Evolutionary conservation across 2,329 filamentous ascomycete genomes (phyloP), one percentile per base, ranked within the genome.

Genomic region (Exophiala lecanii-corni): DNA sequence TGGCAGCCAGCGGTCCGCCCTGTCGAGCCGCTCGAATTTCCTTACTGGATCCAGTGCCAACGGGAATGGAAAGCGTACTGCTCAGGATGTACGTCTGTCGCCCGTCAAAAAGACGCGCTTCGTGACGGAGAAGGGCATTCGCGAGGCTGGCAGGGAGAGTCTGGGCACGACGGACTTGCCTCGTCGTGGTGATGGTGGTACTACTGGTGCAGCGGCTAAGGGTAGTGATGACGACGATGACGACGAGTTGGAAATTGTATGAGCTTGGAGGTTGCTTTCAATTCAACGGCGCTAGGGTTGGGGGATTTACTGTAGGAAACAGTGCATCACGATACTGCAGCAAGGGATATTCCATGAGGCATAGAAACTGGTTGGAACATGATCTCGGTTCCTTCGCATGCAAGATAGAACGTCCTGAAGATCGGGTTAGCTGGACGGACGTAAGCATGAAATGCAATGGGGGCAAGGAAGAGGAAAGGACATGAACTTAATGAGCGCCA

Each of bases 91-190:
- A 20, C 61, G 64, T 13, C 53, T 71, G 20, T 63, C 65, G 13
- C 66, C 66, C 3, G 58, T 63, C 2, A 61, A 57, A 52, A 65
- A 53, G 59, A 89, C 84, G 39, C 73, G 84, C n/a, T 89, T 89
- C 58, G 75, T 89, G 30, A 87, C 85, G 18, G 79, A 81, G 31
- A 86, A 82, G 60, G 85, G 85, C 0, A 89, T 89, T 49, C 76
- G 80, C 41, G 84, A 87, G 63, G 84, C 85, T 3, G 85, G 85
- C 1, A 72, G 84, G 47, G 85, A 89, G 58, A 88, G 84, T 57
- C 60, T 89, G 2, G 69, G 63, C 4, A 54, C 76, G 39, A 62
- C 69, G 33, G n/a, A n/a, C n/a, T n/a, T n/a, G n/a, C n/a, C n/a
- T n/a, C n/a, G n/a, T n/a, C n/a, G n/a, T n/a, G n/a, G n/a, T n/a